Conservation (phyloP, 768 basidiomycete genomes). For the Lentinula raphanica region DNA sequence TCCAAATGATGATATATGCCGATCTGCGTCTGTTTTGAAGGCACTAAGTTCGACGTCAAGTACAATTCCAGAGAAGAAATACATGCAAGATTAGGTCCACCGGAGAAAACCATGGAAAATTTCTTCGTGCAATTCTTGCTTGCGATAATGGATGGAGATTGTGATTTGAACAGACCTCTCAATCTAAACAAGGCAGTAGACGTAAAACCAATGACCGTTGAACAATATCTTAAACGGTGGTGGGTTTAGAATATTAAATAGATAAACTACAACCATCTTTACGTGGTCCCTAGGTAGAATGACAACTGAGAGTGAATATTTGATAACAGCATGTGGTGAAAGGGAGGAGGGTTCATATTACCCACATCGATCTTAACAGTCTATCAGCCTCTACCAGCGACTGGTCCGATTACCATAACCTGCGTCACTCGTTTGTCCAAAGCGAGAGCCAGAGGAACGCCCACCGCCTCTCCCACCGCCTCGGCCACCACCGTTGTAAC, state of each 20-base stretch:
- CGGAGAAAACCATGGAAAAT: background rate
- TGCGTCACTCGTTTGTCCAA: background rate
- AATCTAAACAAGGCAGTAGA: constrained; percentile 1
- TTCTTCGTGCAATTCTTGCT: background rate
- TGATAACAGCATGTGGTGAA: too few relatives aligned
- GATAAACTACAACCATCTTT: too few relatives aligned
- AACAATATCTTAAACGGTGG: constrained; percentile 1
- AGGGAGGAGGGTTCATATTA: background rate
- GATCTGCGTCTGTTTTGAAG: background rate
- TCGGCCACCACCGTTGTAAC: background rate
- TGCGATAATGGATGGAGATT: background rate
- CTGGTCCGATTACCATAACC: constrained; percentile 1
- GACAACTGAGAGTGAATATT: too few relatives aligned
- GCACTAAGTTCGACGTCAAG: constrained; percentile 1
- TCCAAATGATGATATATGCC: too few relatives aligned
- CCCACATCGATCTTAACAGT: background rate
- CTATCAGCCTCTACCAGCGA: background rate
- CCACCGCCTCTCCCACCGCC: constrained; percentile 6
- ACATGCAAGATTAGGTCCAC: background rate
- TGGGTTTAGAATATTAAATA: background rate
- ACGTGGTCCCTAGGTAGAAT: too few relatives aligned
- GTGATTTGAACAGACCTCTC: background rate
- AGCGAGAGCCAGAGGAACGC: background rate
- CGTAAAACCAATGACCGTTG: constrained; percentile 1
- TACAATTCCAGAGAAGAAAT: background rate